phyloP scores from a whole-genome alignment of 2,329 filamentous ascomycete genomes.

The Alternaria incomplexa region DNA sequence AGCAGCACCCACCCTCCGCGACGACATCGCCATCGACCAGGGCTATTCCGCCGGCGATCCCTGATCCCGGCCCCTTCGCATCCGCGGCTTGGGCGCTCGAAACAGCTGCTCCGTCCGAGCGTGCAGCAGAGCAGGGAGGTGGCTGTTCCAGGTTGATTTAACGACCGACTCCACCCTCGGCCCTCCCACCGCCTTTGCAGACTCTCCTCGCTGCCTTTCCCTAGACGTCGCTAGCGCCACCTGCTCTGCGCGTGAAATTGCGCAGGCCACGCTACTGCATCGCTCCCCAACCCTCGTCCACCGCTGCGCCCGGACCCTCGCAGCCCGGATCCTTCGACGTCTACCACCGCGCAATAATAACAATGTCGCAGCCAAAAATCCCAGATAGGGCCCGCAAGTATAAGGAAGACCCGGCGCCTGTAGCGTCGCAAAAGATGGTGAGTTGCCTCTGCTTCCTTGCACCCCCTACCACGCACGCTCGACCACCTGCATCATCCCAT shows the following conservation, averaged over 20 bases:
- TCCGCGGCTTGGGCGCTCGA: conserved; percentile 36
- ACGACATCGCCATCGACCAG: not conserved
- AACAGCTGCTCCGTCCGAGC: conserved; percentile 35
- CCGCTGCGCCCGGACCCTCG: conserved; percentile 37
- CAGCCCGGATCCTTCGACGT: conserved; percentile 41
- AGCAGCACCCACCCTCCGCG: not conserved
- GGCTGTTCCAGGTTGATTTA: conserved; percentile 50
- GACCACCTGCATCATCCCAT: conserved; percentile 12
- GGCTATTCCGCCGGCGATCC: conserved; percentile 26
- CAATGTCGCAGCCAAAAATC: conserved; percentile 50
- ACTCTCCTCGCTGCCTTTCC: conserved; percentile 14
- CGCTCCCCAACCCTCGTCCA: conserved; percentile 34
- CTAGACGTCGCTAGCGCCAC: conserved; percentile 18
- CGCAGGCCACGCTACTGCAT: conserved; percentile 49
- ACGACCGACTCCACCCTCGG: conserved; percentile 39
- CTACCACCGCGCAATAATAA: conserved; percentile 46
- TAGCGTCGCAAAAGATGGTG: conserved; percentile 52
- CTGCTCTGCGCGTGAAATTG: conserved; percentile 42
- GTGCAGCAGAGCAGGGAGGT: conserved; percentile 39
- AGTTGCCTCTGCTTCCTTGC: conserved; percentile 50
- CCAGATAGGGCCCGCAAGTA: conserved; percentile 51
- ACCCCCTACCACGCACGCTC: conserved; percentile 18
- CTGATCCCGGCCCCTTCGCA: conserved; percentile 36
- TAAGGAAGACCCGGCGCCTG: conserved; percentile 54
- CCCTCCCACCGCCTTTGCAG: conserved; percentile 24